These are phyloP conservation scores for Vigna reflexopilosa DNA, from an alignment of 306 rosid genomes.

Conservation along the genomic window DNA sequence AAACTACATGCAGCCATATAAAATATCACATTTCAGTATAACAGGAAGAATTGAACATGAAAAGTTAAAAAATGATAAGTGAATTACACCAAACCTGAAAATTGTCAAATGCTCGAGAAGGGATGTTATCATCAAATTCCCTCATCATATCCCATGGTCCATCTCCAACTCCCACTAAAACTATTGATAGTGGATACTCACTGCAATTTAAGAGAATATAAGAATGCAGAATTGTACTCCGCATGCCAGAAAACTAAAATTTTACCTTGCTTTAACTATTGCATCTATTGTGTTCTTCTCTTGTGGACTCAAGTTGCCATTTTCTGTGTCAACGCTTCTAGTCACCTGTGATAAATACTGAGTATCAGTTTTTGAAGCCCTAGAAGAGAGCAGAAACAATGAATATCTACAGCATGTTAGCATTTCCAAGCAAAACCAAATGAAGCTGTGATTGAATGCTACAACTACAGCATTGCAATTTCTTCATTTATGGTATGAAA, in stretches of 20 bases:
- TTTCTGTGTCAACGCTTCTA: constrained; percentile 70
- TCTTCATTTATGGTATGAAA: constrained; percentile 29
- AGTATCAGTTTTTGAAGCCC: constrained; percentile 28
- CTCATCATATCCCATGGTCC: constrained; percentile 92
- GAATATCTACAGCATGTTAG: constrained; percentile 13
- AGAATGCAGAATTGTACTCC: constrained; percentile 43
- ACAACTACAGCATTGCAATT: background rate
- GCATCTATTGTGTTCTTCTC: constrained; percentile 76
- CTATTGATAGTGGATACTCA: constrained; percentile 76
- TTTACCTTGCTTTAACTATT: constrained; percentile 81
- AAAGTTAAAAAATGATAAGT: background rate
- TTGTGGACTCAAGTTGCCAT: constrained; percentile 72
- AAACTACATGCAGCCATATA: constrained; percentile 55
- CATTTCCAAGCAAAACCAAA: constrained; percentile 36
- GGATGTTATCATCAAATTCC: constrained; percentile 83
- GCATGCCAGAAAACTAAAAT: background rate
- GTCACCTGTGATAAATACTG: constrained; percentile 63
- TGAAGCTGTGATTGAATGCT: background rate
- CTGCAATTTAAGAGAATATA: constrained; percentile 53
- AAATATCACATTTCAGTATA: constrained; percentile 27
- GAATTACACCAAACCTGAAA: constrained; percentile 65
- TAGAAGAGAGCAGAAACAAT: constrained; percentile 15
- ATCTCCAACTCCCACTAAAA: constrained; percentile 89
- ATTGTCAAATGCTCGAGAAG: constrained; percentile 79
- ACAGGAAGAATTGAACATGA: constrained; percentile 14